Percentiles rank a stretch among this genome's conserved stretches.
phyloP scores from a whole-genome alignment of 768 basidiomycete species.

The Mycena vitilis region DNA sequence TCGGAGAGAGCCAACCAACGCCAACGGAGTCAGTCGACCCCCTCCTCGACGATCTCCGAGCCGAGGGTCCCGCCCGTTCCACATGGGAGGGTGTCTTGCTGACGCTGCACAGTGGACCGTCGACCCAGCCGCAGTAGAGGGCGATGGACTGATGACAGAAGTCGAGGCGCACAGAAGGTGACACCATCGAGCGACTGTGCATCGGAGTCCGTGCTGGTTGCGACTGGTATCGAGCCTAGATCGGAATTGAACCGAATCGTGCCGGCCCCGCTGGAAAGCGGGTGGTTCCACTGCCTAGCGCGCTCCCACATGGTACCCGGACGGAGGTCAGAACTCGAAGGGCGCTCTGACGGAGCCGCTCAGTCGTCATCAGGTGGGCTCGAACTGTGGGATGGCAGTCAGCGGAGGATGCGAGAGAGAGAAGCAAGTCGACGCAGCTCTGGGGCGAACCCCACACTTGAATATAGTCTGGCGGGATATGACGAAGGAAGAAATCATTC shows the following conservation, averaged over 20 bases:
- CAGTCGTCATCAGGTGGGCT: not conserved
- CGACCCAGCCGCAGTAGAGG: slow-evolving; percentile 1
- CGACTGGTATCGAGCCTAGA: not conserved
- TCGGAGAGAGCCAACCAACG: too few relatives aligned
- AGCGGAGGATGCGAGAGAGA: not conserved
- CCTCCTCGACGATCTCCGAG: too few relatives aligned
- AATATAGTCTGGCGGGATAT: too few relatives aligned
- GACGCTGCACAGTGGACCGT: not conserved
- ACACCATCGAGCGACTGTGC: not conserved
- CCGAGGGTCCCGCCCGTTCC: not conserved
- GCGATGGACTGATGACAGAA: not conserved
- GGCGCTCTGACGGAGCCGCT: not conserved
- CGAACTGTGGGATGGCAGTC: not conserved
- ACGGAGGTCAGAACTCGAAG: not conserved
- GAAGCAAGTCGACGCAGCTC: not conserved
- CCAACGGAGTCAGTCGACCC: too few relatives aligned
- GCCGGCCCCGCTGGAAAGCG: not conserved
- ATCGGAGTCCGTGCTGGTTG: not conserved
- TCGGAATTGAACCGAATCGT: not conserved
- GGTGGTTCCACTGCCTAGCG: not conserved
- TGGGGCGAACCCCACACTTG: too few relatives aligned
- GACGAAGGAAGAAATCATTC: too few relatives aligned
- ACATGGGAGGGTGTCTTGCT: not conserved
- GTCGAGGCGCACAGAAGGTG: not conserved
- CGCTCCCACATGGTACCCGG: not conserved